These are phyloP conservation scores for Sungouiella blattae DNA, from an alignment of 805 yeast genomes.

Conservation along the genomic window DNA sequence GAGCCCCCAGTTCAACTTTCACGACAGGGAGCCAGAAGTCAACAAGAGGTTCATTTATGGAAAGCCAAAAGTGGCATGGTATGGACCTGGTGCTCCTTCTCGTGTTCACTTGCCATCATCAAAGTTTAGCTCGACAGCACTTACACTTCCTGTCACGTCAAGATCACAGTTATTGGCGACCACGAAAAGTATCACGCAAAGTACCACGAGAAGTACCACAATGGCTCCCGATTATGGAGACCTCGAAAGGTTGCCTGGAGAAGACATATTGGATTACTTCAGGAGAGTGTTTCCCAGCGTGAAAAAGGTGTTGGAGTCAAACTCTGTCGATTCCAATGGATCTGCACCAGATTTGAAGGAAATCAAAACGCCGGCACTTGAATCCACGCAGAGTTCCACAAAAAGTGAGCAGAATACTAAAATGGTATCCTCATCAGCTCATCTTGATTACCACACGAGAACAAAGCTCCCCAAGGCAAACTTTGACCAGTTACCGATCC, in stretches of 20 bases:
- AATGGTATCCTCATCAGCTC: no score
- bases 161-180: no score
- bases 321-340: no score
- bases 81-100: not conserved
- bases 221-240: not conserved
- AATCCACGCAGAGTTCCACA: not conserved
- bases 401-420: no score
- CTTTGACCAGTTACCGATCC: not conserved
- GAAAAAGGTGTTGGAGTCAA: not conserved
- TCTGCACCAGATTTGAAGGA: not conserved
- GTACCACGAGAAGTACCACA: no score
- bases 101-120: no score
- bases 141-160: no score
- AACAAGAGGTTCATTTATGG: not conserved
- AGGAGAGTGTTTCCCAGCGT: not conserved
- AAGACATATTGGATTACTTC: not conserved
- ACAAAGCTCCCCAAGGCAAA: not conserved
- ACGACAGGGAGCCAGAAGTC: not conserved
- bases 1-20: not conserved
- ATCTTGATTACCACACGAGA: no score
- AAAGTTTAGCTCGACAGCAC: no score
- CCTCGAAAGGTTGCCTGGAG: not conserved
- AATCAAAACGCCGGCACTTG: not conserved
- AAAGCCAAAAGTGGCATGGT: constrained; percentile 2
- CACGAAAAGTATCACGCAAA: no score